Conservation (phyloP, 2,329 filamentous ascomycete genomes). For the Fusarium sp. region DNA sequence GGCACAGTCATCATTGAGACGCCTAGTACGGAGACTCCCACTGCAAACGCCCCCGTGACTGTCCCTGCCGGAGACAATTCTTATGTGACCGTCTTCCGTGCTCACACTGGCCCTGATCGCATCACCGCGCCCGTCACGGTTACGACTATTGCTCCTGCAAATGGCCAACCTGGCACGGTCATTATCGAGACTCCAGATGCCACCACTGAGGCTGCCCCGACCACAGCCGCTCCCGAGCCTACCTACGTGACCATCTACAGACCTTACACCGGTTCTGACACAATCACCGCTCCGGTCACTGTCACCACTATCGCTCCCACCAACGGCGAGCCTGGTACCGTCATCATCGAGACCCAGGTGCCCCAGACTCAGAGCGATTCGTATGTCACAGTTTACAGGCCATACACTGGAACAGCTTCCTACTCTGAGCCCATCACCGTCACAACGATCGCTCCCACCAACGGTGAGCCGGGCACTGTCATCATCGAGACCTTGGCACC, state of each 20-base stretch:
- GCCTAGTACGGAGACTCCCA: not conserved
- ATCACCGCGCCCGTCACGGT: not conserved
- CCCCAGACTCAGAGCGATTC: not conserved
- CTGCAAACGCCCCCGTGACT: not conserved
- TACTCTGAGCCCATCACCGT: slow-evolving; percentile 24
- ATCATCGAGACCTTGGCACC: slow-evolving; percentile 25
- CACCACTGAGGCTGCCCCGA: not conserved
- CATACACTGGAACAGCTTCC: slow-evolving; percentile 23
- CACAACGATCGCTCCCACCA: slow-evolving; percentile 13
- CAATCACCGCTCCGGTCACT: slow-evolving; percentile 8
- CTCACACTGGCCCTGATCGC: not conserved
- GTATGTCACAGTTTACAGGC: slow-evolving; percentile 31
- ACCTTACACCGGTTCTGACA: not conserved
- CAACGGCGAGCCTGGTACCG: slow-evolving; percentile 5
- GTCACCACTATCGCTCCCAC: slow-evolving; percentile 8
- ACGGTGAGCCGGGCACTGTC: slow-evolving; percentile 25
- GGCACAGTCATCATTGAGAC: slow-evolving; percentile 3
- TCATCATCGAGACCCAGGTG: slow-evolving; percentile 21
- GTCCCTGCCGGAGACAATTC: not conserved
- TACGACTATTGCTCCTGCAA: not conserved
- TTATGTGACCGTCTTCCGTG: slow-evolving; percentile 28
- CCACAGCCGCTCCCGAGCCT: not conserved
- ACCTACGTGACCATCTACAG: slow-evolving; percentile 5
- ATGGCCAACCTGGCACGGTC: not conserved
- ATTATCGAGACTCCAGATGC: slow-evolving; percentile 6